Evolutionary conservation across 83 land plant species (phyloP).

Genomic region (Picea engelmannii): DNA sequence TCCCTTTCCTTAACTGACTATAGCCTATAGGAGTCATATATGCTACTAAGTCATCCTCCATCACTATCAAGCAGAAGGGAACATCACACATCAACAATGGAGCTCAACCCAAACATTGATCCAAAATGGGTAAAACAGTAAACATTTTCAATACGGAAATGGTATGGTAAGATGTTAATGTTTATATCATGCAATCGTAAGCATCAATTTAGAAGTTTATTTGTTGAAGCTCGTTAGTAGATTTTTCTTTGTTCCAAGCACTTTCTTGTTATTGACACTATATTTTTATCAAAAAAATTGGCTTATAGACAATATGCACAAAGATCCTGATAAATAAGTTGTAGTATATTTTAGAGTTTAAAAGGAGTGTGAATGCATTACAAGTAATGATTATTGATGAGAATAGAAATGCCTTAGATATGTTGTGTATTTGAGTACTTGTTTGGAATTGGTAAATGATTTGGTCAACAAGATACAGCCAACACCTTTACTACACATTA

Average conservation of each 20-base stretch:
- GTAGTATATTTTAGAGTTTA: conserved; percentile 95
- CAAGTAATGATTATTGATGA: conserved; percentile 48
- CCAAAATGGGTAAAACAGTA: no score
- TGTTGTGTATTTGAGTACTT: no score
- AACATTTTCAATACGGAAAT: no score
- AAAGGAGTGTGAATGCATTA: conserved; percentile 78
- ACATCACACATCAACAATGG: no score
- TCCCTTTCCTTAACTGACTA: no score
- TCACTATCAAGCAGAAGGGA: no score
- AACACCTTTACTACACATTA: background rate
- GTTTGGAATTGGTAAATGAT: background rate
- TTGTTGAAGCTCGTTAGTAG: background rate
- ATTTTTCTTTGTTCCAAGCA: background rate
- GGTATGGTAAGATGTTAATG: no score
- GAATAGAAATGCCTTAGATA: background rate
- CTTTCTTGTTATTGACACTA: background rate
- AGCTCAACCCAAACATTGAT: no score
- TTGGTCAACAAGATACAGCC: background rate
- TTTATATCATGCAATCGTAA: background rate
- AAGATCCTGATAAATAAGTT: conserved; percentile 87
- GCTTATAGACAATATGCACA: conserved; percentile 94
- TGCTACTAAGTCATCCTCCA: no score
- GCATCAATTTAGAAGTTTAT: background rate
- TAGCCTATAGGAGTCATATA: no score
- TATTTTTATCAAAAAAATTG: conserved; percentile 49